A percentile compares a stretch with the other conserved stretches of the same genome.
These are phyloP conservation scores for Aethionema arabicum DNA, from an alignment of 345 rosid genomes.

Conservation along the genomic window DNA sequence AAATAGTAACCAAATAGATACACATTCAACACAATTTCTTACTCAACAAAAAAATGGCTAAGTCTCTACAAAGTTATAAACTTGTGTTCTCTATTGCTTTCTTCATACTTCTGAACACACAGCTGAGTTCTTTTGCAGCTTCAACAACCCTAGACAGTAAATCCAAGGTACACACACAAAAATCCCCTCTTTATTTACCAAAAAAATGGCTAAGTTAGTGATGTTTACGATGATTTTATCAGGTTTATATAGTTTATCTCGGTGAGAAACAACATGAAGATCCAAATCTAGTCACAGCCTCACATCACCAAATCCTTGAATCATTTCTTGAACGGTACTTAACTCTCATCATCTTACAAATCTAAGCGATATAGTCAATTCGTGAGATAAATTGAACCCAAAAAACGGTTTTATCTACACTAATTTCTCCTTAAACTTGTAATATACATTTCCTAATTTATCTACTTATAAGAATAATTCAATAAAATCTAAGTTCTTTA, in stretches of 20 bases:
- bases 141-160: conserved; percentile 9
- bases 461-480: no score
- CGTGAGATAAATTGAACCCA: background rate
- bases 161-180: no score
- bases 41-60: conserved; percentile 23
- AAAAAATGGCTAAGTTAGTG: no score
- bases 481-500: background rate
- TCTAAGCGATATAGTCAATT: background rate
- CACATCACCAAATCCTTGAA: conserved; percentile 44
- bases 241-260: conserved; percentile 50
- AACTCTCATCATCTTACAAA: background rate
- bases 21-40: conserved; percentile 1
- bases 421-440: background rate
- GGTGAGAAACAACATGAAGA: conserved; percentile 45
- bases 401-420: background rate
- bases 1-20: conserved; percentile 1
- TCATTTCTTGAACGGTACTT: conserved; percentile 44
- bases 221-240: background rate
- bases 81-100: conserved; percentile 24
- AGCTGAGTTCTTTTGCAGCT: conserved; percentile 13
- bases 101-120: conserved; percentile 10
- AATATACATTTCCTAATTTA: background rate
- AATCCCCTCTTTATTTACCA: no score
- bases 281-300: conserved; percentile 38
- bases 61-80: conserved; percentile 18